These are phyloP conservation scores for Fusarium cyanostomum DNA, from an alignment of 2,329 filamentous ascomycete species.

Conservation along the genomic window DNA sequence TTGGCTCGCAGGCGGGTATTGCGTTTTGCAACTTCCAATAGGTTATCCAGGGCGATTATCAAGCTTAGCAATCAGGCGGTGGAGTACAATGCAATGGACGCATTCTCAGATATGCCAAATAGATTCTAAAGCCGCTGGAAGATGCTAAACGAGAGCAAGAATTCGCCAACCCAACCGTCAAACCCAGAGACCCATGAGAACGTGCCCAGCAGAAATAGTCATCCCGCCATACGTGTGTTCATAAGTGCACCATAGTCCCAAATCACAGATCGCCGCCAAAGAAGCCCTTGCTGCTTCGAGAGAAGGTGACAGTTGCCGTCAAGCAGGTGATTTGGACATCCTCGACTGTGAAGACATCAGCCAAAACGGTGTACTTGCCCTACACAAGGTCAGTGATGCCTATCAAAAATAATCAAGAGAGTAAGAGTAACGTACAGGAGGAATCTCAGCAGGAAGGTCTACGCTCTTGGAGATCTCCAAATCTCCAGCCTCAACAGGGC, in stretches of 20 bases:
- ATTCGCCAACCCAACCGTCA: conserved; percentile 35
- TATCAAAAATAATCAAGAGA: conserved; percentile 31
- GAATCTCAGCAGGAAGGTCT: conserved; percentile 85
- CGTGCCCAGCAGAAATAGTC: conserved; percentile 25
- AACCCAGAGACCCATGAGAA: conserved; percentile 27
- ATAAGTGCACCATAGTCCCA: conserved; percentile 10
- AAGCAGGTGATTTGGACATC: conserved; percentile 85
- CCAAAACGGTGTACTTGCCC: conserved; percentile 90
- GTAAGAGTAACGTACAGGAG: conserved; percentile 72
- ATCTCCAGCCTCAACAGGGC: conserved; percentile 84
- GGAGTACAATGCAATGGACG: conserved; percentile 21
- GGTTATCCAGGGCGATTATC: conserved; percentile 6
- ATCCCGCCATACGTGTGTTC: conserved; percentile 20
- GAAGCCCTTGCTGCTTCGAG: conserved; percentile 48
- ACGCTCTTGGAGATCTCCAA: conserved; percentile 81
- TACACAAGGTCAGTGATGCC: conserved; percentile 48
- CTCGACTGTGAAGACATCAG: conserved; percentile 82
- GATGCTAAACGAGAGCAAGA: conserved; percentile 32
- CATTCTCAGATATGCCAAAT: conserved; percentile 32
- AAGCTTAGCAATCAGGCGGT: conserved; percentile 1
- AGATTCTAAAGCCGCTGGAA: conserved; percentile 39
- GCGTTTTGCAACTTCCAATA: conserved; percentile 10
- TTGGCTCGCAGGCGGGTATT: conserved; percentile 6
- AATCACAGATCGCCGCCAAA: conserved; percentile 55
- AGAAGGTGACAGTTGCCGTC: conserved; percentile 75